phyloP scores from a whole-genome alignment of 2,329 filamentous ascomycete genomes.

The Nigrograna mackinnonii region DNA sequence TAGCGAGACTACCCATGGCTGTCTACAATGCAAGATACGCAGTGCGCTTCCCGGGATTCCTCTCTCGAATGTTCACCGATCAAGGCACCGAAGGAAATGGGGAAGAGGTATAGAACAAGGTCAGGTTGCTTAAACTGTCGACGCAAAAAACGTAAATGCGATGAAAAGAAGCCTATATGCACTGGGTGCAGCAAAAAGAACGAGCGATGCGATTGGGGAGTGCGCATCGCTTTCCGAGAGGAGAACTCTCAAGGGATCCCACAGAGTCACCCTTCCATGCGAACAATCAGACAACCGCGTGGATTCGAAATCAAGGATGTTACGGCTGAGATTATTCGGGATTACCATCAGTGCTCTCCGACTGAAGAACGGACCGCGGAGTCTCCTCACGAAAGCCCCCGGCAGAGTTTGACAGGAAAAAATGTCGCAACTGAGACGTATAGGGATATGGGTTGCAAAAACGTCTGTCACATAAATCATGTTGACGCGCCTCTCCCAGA shows the following conservation, averaged over 20 bases:
- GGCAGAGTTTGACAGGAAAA: not conserved
- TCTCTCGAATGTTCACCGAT: no score
- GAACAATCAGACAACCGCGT: not conserved
- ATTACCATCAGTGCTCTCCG: not conserved
- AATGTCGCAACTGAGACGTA: not conserved
- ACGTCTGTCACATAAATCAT: no score
- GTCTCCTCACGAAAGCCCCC: no score
- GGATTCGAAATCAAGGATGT: not conserved
- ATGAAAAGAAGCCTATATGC: slow-evolving; percentile 20
- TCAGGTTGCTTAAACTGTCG: slow-evolving; percentile 19
- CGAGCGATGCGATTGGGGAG: slow-evolving; percentile 1
- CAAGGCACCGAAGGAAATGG: no score
- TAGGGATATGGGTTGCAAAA: no score
- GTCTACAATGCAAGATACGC: no score
- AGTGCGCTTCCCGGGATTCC: no score
- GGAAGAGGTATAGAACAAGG: slow-evolving; percentile 7
- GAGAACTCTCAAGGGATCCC: no score
- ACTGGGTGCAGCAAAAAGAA: slow-evolving; percentile 15
- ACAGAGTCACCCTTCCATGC: not conserved
- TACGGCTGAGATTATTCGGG: not conserved
- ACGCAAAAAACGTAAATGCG: slow-evolving; percentile 17
- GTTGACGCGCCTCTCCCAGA: no score
- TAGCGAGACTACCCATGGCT: no score
- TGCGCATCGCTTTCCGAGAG: not conserved
- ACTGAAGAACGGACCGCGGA: no score